Evolutionary conservation across 768 basidiomycete species (phyloP).

Genomic region (Naganishia randhawae): DNA sequence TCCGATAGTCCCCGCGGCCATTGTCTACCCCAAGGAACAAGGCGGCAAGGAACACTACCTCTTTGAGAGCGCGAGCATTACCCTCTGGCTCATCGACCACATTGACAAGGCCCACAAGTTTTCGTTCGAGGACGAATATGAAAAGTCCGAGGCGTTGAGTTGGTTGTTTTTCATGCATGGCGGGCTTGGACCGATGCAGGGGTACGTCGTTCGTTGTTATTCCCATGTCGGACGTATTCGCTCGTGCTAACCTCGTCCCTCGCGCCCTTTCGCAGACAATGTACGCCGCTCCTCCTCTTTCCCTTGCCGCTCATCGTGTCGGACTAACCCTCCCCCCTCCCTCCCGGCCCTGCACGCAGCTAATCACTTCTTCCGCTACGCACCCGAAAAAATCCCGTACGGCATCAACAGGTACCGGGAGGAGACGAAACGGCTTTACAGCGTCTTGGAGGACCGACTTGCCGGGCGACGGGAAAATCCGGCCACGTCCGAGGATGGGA

Average conservation of each 20-base stretch:
- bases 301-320: neutral
- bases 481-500: neutral
- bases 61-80: conserved; percentile 64
- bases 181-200: conserved; percentile 21
- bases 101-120: conserved; percentile 74
- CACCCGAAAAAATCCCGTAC: conserved; percentile 49
- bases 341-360: conserved; percentile 53
- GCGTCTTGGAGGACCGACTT: conserved; percentile 76
- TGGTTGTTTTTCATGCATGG: conserved; percentile 76
- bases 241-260: neutral
- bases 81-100: conserved; percentile 72
- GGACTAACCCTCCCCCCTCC: neutral
- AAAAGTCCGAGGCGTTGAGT: conserved; percentile 69
- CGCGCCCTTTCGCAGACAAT: neutral
- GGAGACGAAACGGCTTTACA: conserved; percentile 76
- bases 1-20: conserved; percentile 51
- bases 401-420: conserved; percentile 63
- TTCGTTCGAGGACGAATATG: conserved; percentile 58
- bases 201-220: neutral
- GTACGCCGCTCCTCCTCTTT: neutral
- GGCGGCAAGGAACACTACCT: conserved; percentile 39
- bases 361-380: conserved; percentile 62
- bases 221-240: neutral
- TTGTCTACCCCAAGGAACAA: conserved; percentile 43
- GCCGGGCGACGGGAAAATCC: conserved; percentile 28